A percentile compares a stretch with the other conserved stretches of the same genome.
Evolutionary conservation across 1,139 yeast species (phyloP).

Genomic region (Kazachstania sp.): DNA sequence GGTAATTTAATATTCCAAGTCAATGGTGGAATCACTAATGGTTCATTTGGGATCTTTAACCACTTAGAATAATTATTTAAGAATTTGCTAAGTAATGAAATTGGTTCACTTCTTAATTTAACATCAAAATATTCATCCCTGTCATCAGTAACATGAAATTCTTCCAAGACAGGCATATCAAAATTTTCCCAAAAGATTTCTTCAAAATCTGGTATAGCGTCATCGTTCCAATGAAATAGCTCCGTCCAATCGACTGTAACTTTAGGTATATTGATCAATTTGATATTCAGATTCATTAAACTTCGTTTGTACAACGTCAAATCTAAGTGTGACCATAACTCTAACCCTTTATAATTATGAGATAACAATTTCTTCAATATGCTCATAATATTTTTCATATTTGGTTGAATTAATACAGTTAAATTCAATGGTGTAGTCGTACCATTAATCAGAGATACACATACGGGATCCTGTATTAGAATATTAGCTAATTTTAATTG

Average conservation of each 20-base stretch:
- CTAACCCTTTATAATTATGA: conserved; percentile 18
- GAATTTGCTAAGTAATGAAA: conserved; percentile 7
- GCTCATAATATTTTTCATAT: conserved; percentile 19
- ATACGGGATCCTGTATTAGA: conserved; percentile 16
- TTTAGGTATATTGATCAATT: conserved; percentile 9
- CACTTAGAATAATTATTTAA: conserved; percentile 10
- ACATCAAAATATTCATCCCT: conserved; percentile 24
- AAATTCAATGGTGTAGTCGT: conserved; percentile 16
- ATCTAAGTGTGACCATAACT: conserved; percentile 23
- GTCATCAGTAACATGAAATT: conserved; percentile 23
- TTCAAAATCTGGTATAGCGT: conserved; percentile 3
- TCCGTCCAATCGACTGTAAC: conserved; percentile 28
- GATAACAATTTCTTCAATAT: conserved; percentile 24
- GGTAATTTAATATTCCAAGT: conserved; percentile 30
- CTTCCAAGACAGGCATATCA: conserved; percentile 13
- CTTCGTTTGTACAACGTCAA: conserved; percentile 14
- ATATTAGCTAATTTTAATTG: conserved; percentile 15
- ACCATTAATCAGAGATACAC: conserved; percentile 19
- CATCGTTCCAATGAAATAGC: conserved; percentile 17
- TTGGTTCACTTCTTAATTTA: conserved; percentile 12
- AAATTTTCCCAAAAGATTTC: conserved; percentile 10
- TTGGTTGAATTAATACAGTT: conserved; percentile 21
- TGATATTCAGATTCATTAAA: conserved; percentile 3
- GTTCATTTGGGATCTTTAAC: conserved; percentile 10
- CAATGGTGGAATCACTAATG: conserved; percentile 26